These are phyloP conservation scores for Apophysomyces trapeziformis DNA, from an alignment of 371 early-diverging fungal genomes.

Conservation along the genomic window DNA sequence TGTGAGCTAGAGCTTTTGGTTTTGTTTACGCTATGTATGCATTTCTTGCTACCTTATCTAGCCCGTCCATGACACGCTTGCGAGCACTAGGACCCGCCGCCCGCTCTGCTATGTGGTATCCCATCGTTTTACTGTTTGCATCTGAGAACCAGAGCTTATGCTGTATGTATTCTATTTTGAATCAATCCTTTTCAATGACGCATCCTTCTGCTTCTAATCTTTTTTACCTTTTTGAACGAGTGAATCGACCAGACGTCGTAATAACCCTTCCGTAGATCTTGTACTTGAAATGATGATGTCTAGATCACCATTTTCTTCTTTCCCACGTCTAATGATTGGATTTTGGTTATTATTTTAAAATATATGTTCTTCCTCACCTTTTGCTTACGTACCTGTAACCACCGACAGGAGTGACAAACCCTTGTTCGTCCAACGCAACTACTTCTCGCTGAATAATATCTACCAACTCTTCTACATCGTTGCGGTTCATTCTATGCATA, in stretches of 20 bases:
- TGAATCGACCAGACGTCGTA: constrained; percentile 28
- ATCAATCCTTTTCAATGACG: too few species aligned
- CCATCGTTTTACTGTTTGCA: constrained; percentile 14
- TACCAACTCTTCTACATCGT: constrained; percentile 52
- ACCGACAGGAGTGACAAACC: constrained; percentile 45
- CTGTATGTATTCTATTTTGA: constrained; percentile 1
- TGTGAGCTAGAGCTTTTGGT: not conserved
- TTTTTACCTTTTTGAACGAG: constrained; percentile 30
- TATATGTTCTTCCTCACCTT: not conserved
- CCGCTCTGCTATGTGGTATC: not conserved
- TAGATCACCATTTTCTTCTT: constrained; percentile 54
- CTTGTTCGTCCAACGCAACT: constrained; percentile 27
- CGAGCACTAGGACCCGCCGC: not conserved
- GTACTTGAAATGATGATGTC: constrained; percentile 52
- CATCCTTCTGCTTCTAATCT: not conserved
- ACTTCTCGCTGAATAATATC: constrained; percentile 39
- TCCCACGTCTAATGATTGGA: constrained; percentile 44
- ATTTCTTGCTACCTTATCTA: constrained; percentile 31
- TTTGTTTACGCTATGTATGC: not conserved
- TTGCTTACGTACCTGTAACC: constrained; percentile 42
- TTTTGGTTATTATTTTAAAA: too few species aligned
- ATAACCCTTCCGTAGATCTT: constrained; percentile 23
- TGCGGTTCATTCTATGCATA: constrained; percentile 37
- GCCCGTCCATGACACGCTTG: constrained; percentile 21
- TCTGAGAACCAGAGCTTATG: constrained; percentile 35